phyloP scores from a whole-genome alignment of 2,329 filamentous ascomycete species.

The Metarhizium humberi region DNA sequence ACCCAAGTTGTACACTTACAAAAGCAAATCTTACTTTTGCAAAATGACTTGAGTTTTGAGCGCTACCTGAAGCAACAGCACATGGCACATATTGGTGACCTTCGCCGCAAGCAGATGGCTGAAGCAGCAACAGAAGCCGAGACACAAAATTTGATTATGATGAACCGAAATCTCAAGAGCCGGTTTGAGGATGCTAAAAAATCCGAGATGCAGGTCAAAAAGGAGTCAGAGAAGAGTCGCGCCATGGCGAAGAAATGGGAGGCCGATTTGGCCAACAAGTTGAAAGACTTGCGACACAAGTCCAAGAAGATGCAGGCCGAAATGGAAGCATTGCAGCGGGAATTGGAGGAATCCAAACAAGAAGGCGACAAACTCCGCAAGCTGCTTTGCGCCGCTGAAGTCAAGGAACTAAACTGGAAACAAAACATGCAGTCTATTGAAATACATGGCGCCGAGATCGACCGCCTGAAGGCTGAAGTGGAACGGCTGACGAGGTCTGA shows the following conservation, averaged over 20 bases:
- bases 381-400: constrained; percentile 60
- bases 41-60: constrained; percentile 77
- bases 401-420: constrained; percentile 53
- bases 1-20: constrained; percentile 49
- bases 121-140: constrained; percentile 75
- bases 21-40: constrained; percentile 63
- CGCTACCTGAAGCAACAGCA: constrained; percentile 78
- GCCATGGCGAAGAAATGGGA: constrained; percentile 73
- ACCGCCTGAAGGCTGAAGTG: constrained; percentile 49
- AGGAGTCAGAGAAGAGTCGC: constrained; percentile 62
- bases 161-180: constrained; percentile 63
- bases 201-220: constrained; percentile 58
- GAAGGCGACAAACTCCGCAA: constrained; percentile 57
- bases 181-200: constrained; percentile 66
- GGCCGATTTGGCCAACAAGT: constrained; percentile 56
- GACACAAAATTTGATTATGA: constrained; percentile 70
- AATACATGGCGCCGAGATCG: constrained; percentile 50
- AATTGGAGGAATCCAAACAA: constrained; percentile 46
- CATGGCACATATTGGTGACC: constrained; percentile 68
- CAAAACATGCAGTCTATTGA: constrained; percentile 57
- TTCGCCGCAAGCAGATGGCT: constrained; percentile 64
- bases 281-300: constrained; percentile 59
- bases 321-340: constrained; percentile 44
- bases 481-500: constrained; percentile 51
- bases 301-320: constrained; percentile 55